Percentiles rank a stretch among this genome's conserved stretches.
Conservation (phyloP, 2,329 filamentous ascomycete genomes). For the Talaromyces sp. region DNA sequence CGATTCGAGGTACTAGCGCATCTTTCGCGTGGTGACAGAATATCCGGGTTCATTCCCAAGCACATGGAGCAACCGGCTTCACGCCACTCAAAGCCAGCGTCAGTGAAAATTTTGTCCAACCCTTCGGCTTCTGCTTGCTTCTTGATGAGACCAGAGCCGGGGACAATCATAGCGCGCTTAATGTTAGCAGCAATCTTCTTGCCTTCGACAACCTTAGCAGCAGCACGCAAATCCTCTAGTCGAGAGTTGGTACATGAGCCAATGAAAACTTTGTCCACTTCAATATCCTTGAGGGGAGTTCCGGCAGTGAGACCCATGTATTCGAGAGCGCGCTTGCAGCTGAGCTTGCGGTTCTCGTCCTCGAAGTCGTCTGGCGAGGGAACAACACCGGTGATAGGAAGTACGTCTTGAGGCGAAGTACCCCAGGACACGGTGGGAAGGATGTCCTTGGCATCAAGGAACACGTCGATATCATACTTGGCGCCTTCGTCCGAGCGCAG, state of each 20-base stretch:
- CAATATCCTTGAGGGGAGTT: conserved; percentile 86
- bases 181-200: conserved; percentile 82
- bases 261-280: conserved; percentile 94
- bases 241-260: conserved; percentile 96
- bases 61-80: conserved; percentile 99
- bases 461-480: conserved; percentile 82
- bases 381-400: conserved; percentile 88
- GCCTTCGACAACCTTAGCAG: conserved; percentile 79
- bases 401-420: conserved; percentile 89
- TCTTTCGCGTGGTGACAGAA: conserved; percentile 82
- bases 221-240: conserved; percentile 89
- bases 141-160: conserved; percentile 91
- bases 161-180: conserved; percentile 92
- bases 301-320: conserved; percentile 93
- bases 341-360: conserved; percentile 70
- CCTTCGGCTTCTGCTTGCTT: conserved; percentile 85
- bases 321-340: conserved; percentile 75
- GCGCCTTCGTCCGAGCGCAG: conserved; percentile 82
- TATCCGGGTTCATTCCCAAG: conserved; percentile 98
- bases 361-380: conserved; percentile 84
- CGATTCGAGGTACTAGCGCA: conserved; percentile 95
- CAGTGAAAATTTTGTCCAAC: conserved; percentile 83
- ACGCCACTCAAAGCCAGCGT: conserved; percentile 95
- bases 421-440: conserved; percentile 93
- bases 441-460: conserved; percentile 89